Conservation (phyloP, 768 basidiomycete species). For the Mycena vitilis region DNA sequence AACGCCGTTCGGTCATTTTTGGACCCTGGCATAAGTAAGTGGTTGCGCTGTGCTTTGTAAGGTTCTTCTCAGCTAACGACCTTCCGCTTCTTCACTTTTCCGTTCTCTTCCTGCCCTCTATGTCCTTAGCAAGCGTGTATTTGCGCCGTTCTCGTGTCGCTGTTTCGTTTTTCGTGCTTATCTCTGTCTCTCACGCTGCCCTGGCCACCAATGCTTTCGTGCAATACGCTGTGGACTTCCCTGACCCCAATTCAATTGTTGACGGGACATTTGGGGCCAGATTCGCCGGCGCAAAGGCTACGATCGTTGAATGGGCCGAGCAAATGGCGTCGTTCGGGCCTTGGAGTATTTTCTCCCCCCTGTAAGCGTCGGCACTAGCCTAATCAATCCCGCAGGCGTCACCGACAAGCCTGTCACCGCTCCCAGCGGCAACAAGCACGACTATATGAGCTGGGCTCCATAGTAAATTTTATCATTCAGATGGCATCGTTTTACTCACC, state of each 20-base stretch:
- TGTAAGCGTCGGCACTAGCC: not conserved
- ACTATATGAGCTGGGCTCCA: constrained; percentile 79
- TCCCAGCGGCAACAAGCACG: constrained; percentile 67
- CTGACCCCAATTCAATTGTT: constrained; percentile 63
- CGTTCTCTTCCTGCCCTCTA: too few species aligned
- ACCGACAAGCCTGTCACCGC: constrained; percentile 59
- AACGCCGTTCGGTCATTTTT: too few species aligned
- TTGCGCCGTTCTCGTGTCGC: not conserved
- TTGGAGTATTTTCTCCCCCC: constrained; percentile 58
- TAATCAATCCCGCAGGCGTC: constrained; percentile 52
- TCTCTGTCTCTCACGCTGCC: constrained; percentile 2
- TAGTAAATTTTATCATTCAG: constrained; percentile 53
- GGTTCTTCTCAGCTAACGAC: too few species aligned
- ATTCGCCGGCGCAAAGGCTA: constrained; percentile 57
- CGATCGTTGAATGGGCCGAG: constrained; percentile 61
- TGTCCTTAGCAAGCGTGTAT: too few species aligned
- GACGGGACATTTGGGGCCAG: constrained; percentile 51
- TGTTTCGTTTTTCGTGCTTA: not conserved
- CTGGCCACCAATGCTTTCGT: constrained; percentile 24
- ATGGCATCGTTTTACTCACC: not conserved
- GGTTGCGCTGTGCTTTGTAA: too few species aligned
- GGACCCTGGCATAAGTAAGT: too few species aligned
- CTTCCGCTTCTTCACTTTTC: too few species aligned
- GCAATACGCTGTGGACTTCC: constrained; percentile 65
- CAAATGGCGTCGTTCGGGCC: constrained; percentile 56